Evolutionary conservation across 108 stramenopile species (phyloP).

Genomic region (Cyclotella cryptica): DNA sequence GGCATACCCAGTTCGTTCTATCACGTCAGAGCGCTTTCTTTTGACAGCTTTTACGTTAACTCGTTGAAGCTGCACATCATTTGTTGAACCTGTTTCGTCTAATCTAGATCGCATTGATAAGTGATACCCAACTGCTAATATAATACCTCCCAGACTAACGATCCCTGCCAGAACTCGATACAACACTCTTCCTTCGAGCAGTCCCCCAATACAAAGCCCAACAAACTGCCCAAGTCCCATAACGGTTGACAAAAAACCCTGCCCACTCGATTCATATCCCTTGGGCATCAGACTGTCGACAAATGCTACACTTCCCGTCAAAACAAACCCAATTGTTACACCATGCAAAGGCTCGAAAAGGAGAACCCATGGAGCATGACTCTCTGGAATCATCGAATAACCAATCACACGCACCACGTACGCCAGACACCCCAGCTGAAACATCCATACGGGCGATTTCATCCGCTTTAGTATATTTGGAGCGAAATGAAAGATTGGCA

Average conservation of each 20-base stretch:
- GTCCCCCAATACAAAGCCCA: conserved; percentile 54
- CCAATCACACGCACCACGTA: conserved; percentile 66
- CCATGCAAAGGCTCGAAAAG: conserved; percentile 73
- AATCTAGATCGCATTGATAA: neutral
- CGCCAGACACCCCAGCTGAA: conserved; percentile 53
- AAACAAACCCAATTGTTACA: conserved; percentile 62
- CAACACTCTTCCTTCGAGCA: conserved; percentile 45
- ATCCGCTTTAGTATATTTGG: conserved; percentile 44
- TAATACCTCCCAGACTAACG: conserved; percentile 43
- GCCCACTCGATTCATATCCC: conserved; percentile 56
- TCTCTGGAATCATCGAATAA: conserved; percentile 61
- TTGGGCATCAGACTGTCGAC: conserved; percentile 49
- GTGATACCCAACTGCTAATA: conserved; percentile 28
- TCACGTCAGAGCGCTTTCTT: conserved; percentile 20
- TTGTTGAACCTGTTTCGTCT: neutral
- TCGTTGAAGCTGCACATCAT: conserved; percentile 1
- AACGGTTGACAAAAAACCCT: conserved; percentile 49
- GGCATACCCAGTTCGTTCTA: neutral
- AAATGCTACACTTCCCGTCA: conserved; percentile 58
- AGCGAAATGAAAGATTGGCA: conserved; percentile 71
- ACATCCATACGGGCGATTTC: conserved; percentile 45
- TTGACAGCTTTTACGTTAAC: neutral
- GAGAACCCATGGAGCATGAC: conserved; percentile 52
- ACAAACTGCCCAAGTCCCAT: conserved; percentile 48
- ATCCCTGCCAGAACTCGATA: conserved; percentile 49